Evolutionary conservation across 2,329 filamentous ascomycete genomes (phyloP).

Genomic region (Ophidiomyces ophidiicola): DNA sequence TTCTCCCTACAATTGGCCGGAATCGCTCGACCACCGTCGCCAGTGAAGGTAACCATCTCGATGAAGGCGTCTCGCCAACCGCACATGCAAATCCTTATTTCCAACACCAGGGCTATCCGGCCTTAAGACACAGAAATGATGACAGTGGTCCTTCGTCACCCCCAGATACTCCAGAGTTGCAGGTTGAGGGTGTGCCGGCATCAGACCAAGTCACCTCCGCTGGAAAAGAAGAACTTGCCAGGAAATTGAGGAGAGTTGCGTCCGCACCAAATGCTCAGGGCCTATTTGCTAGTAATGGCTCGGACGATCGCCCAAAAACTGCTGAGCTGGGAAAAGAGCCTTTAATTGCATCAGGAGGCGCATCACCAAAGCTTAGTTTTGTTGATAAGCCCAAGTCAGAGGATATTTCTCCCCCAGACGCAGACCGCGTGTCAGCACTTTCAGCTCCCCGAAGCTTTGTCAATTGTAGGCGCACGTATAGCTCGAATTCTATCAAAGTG

Average conservation of each 20-base stretch:
- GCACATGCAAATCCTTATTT: conserved; percentile 96
- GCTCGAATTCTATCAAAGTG: conserved; percentile 98
- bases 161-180: conserved; percentile 73
- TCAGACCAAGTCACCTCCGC: conserved; percentile 57
- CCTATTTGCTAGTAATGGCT: conserved; percentile 55
- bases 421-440: conserved; percentile 17
- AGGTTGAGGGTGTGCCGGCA: conserved; percentile 56
- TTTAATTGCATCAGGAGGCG: conserved; percentile 47
- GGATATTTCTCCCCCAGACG: conserved; percentile 22
- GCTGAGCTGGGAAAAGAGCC: conserved; percentile 79
- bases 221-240: conserved; percentile 84
- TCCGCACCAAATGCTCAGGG: conserved; percentile 96
- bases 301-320: conserved; percentile 61
- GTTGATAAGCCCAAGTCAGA: conserved; percentile 33
- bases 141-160: conserved; percentile 86
- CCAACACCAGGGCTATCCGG: conserved; percentile 85
- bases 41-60: conserved; percentile 81
- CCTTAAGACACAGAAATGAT: conserved; percentile 86
- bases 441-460: conserved; percentile 41
- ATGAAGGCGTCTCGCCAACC: conserved; percentile 80
- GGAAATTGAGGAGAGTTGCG: conserved; percentile 84
- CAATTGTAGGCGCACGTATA: conserved; percentile 88
- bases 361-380: conserved; percentile 43
- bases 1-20: conserved; percentile 75
- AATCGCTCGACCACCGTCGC: conserved; percentile 82